These are phyloP conservation scores for Allodekkera sacchari DNA, from an alignment of 805 yeast genomes.

Conservation along the genomic window DNA sequence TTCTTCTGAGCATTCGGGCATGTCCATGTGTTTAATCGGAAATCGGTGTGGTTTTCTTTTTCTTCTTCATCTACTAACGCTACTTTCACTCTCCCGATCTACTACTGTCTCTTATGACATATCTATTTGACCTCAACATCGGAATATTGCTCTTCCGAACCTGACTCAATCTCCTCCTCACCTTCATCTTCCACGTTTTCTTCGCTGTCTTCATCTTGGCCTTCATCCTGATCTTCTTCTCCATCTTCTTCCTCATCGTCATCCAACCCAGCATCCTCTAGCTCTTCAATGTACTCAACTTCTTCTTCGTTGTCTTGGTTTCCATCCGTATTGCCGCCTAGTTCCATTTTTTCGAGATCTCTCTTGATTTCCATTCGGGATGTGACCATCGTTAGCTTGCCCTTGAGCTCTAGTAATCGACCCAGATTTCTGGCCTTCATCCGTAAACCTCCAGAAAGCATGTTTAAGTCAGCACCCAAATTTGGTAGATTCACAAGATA, in stretches of 20 bases:
- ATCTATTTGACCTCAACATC: conserved; percentile 34
- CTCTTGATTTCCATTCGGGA: conserved; percentile 34
- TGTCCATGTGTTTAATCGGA: no score
- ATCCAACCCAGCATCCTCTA: conserved; percentile 40
- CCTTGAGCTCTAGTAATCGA: conserved; percentile 42
- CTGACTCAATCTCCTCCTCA: conserved; percentile 45
- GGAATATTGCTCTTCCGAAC: conserved; percentile 32
- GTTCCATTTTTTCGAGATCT: conserved; percentile 27
- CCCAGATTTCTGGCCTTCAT: conserved; percentile 42
- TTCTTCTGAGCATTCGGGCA: no score
- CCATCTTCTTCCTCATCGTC: conserved; percentile 13
- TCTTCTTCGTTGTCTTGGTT: conserved; percentile 33
- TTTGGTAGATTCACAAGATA: conserved; percentile 39
- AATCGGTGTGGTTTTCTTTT: no score
- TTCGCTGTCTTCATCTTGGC: conserved; percentile 15
- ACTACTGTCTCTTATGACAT: no score
- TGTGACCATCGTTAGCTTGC: conserved; percentile 38
- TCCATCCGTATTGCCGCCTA: conserved; percentile 21
- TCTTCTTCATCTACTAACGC: no score
- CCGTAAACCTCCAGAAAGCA: conserved; percentile 38
- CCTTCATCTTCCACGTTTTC: conserved; percentile 26
- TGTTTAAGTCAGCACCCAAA: conserved; percentile 32
- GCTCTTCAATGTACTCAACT: conserved; percentile 67
- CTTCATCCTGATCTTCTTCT: conserved; percentile 12
- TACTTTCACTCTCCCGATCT: no score